These are phyloP conservation scores for Phytophthora capsici DNA, from an alignment of 352 stramenopile species.

Conservation along the genomic window DNA sequence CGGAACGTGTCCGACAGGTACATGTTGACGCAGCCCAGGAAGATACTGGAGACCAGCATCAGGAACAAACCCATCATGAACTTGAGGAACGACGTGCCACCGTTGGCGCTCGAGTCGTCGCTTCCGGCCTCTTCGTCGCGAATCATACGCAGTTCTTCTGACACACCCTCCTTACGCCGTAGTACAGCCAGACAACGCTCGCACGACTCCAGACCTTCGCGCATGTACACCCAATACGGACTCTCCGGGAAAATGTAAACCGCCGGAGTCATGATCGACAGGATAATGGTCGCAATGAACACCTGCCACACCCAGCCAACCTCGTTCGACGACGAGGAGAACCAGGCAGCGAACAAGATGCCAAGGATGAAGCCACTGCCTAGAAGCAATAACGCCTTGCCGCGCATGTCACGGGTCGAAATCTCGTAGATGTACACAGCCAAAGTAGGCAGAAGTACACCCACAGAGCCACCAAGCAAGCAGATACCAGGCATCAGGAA, in stretches of 20 bases:
- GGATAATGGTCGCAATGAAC: slow-evolving; percentile 78
- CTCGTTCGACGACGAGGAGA: slow-evolving; percentile 71
- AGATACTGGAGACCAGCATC: slow-evolving; percentile 75
- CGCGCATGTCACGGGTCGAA: slow-evolving; percentile 82
- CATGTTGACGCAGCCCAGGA: slow-evolving; percentile 74
- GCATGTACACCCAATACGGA: slow-evolving; percentile 86
- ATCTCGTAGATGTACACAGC: slow-evolving; percentile 90
- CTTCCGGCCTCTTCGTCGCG: slow-evolving; percentile 67
- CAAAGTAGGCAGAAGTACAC: slow-evolving; percentile 76
- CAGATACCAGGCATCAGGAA: slow-evolving; percentile 74
- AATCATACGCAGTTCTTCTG: slow-evolving; percentile 80
- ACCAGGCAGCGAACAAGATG: slow-evolving; percentile 68
- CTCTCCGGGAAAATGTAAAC: slow-evolving; percentile 89
- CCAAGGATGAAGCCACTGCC: slow-evolving; percentile 75
- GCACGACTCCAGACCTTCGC: slow-evolving; percentile 75
- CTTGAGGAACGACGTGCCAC: slow-evolving; percentile 58
- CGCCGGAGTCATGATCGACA: slow-evolving; percentile 80
- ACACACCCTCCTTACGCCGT: slow-evolving; percentile 78
- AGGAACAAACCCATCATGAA: slow-evolving; percentile 69
- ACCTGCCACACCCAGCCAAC: slow-evolving; percentile 88
- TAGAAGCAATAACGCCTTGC: slow-evolving; percentile 79
- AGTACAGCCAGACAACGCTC: slow-evolving; percentile 76
- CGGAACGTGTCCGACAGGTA: slow-evolving; percentile 72
- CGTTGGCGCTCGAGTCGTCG: slow-evolving; percentile 36
- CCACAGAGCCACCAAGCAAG: slow-evolving; percentile 61